Evolutionary conservation across 331 rosid genomes (phyloP).

Genomic region (Saraca asoca): DNA sequence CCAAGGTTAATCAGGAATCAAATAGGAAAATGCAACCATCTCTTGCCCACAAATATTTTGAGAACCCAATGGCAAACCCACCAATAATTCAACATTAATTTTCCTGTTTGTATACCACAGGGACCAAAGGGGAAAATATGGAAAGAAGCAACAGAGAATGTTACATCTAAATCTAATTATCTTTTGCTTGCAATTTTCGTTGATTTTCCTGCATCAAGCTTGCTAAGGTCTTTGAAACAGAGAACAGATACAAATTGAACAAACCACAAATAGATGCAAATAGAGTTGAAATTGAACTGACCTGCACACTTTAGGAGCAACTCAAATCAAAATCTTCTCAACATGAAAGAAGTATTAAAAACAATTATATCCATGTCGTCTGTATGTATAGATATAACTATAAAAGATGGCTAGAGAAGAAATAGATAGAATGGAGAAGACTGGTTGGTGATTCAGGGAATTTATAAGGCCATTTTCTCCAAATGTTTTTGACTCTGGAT

Average conservation of each 20-base stretch:
- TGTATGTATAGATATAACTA: not conserved
- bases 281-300: conserved; percentile 28
- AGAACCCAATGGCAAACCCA: not conserved
- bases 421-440: conserved; percentile 25
- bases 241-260: not conserved
- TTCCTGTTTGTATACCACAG: not conserved
- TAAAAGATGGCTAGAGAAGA: conserved; percentile 11
- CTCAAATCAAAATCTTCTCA: conserved; percentile 16
- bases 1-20: not conserved
- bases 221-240: conserved; percentile 3
- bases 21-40: not conserved
- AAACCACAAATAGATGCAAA: not conserved
- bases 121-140: not conserved
- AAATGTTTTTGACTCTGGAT: conserved; percentile 13
- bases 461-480: conserved; percentile 20
- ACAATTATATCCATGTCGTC: conserved; percentile 1
- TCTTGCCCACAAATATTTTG: not conserved
- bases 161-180: not conserved
- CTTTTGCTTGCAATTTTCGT: not conserved
- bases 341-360: not conserved
- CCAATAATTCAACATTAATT: not conserved
- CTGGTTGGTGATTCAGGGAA: conserved; percentile 30
- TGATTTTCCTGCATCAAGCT: conserved; percentile 1
- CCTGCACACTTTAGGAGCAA: conserved; percentile 34
- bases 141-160: not conserved